Evolutionary conservation across 1,284 basidiomycete species (phyloP).

Genomic region (Mycena citricolor): DNA sequence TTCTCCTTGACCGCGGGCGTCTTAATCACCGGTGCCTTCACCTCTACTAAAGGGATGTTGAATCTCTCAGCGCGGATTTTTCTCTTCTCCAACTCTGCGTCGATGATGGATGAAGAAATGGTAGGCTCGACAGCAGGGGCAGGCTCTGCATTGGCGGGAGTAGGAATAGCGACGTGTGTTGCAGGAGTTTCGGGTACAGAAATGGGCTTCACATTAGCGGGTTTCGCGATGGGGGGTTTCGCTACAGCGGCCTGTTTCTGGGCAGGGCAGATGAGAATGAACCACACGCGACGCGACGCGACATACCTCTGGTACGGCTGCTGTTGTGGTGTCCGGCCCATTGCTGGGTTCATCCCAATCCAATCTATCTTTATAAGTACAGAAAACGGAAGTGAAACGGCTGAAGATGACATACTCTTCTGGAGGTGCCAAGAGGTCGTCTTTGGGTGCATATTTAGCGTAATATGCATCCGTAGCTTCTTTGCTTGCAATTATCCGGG

Average conservation of each 20-base stretch:
- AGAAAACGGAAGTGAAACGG: constrained; percentile 5
- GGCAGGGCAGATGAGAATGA: constrained; percentile 4
- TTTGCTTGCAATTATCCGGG: constrained; percentile 55
- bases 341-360: constrained; percentile 39
- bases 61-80: constrained; percentile 67
- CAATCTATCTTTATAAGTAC: constrained; percentile 32
- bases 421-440: constrained; percentile 40
- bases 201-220: constrained; percentile 6
- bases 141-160: constrained; percentile 18
- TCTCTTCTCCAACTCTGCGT: constrained; percentile 57
- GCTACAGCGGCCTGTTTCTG: constrained; percentile 6
- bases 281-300: constrained; percentile 8
- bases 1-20: constrained; percentile 23
- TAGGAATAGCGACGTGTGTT: constrained; percentile 17
- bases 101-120: constrained; percentile 27
- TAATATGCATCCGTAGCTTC: constrained; percentile 51
- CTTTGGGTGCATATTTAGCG: constrained; percentile 26
- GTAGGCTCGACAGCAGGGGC: constrained; percentile 12
- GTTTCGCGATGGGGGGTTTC: background rate
- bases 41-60: constrained; percentile 60
- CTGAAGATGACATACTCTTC: constrained; percentile 40
- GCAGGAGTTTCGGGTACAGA: constrained; percentile 18
- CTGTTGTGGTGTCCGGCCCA: constrained; percentile 18
- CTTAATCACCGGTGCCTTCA: constrained; percentile 27
- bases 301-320: constrained; percentile 13